Base-by-base conservation (phyloP, 2,329 filamentous ascomycete genomes). In the Biscogniauxia marginata region DNA sequence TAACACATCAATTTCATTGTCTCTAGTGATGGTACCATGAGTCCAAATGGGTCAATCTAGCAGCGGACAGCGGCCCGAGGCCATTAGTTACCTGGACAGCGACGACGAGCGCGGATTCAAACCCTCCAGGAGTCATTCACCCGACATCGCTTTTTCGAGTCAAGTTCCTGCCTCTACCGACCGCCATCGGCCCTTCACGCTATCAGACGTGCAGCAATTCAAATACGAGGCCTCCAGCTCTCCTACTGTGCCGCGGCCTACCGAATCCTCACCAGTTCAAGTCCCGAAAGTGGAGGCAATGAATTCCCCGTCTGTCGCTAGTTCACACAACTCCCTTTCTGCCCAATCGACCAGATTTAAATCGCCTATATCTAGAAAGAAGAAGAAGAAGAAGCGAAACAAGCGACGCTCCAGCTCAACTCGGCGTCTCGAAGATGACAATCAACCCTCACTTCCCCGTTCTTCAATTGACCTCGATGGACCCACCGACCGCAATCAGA, bases 311-410 rank as follows among this genome's bases (percentile, higher is more conserved):
- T 61, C 60, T 23, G 57, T 57, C 4, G 50, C 48, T 3, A 56
- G 4, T 21, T 54, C 18, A 47, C 49, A 19, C 52, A 34, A 50
- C 34, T 20, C 21, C 20, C 50, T 52, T 20, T 18, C 7, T 34
- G 13, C 24, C 20, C 48, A 45, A 49, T 24, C 56, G 11, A 23
- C 30, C 19, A 53, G 34, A 43, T 44, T 52, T 18, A 6, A 19
- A 34, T 19, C 23, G 7, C 9, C 45, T 3, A 6, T 11, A 4
- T 39, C 34, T 44, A 18, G n/a, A n/a, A n/a, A 52, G 49, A 67
- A 57, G 0, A 70, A 58, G 24, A 67, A 72, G 51, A 62, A 57
- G 20, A 73, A 70, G 52, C 72, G 72, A 18, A 71, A 66, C 19
- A 73, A 70, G 54, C 75, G 75, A 13, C 71, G 69, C 49, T 49